Base-by-base conservation (phyloP, 768 basidiomycete species). In the Leccinum boreale region DNA sequence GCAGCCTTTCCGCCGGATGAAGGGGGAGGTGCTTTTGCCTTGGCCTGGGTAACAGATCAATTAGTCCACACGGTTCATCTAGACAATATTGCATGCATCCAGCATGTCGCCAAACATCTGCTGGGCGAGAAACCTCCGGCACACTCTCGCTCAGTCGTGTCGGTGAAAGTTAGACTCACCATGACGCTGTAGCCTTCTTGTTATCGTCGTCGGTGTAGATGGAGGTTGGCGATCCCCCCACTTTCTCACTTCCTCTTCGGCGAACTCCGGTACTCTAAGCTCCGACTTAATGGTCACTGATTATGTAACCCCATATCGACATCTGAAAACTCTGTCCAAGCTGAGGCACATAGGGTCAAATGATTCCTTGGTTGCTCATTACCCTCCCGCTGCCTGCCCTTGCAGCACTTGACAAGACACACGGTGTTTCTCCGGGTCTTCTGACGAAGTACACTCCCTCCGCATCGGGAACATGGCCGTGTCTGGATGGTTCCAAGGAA, bases 1-100 rank as follows among this genome's bases (percentile, higher is more conserved):
- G 91, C 92, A 71, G 89, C 78, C 76, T 94, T 94, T 73, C 90
- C 89, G 65, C 89, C 87, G 63, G 84, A 77, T 51, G 86, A 79
- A 60, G 80, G 72, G 59, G 81, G 78, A 58, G 87, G 77, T 64
- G 91, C 77, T 70, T 86, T 79, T 79, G 87, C 86, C 83, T 90
- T 91, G 72, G 90, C 87, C 83, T 87, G 83, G 76, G 52, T 56
- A 54, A 64, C 7, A 23, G 46, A 58, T 66, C 15, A 68, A 62
- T 19, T 29, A 50, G 35, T 1, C 12, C 44, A 14, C 6, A 45
- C 21, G 15, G 58, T 58, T n/a, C 55, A 73, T 73, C 72, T 24
- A 26, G 53, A 44, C 19, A 24, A 36, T 51, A 36, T 17, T 35
- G 39, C 46, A 10, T 23, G 54, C 68, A 73, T 73, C 72, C 72